A percentile compares a stretch with the other conserved stretches of the same genome.
phyloP scores from a whole-genome alignment of 177 flowering plant genomes.

The Telopea speciosissima region DNA sequence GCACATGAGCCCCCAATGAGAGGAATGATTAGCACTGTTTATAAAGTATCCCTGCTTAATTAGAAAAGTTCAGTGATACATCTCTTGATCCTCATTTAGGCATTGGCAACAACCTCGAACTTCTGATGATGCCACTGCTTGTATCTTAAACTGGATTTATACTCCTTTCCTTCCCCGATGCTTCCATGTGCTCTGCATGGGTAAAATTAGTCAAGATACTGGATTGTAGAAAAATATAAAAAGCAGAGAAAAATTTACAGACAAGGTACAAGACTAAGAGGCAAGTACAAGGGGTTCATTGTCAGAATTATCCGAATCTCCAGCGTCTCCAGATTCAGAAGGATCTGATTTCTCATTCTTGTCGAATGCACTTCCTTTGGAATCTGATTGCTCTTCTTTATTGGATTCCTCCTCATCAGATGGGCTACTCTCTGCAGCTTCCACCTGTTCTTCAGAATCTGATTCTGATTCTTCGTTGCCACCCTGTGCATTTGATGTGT shows the following conservation, averaged over 20 bases:
- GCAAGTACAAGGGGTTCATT: conserved; percentile 51
- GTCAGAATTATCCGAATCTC: conserved; percentile 31
- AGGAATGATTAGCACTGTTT: neutral
- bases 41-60: neutral
- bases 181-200: conserved; percentile 35
- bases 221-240: neutral
- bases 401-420: conserved; percentile 16
- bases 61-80: neutral
- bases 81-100: neutral
- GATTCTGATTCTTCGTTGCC: conserved; percentile 20
- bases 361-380: conserved; percentile 18
- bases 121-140: neutral
- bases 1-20: neutral
- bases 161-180: conserved; percentile 20
- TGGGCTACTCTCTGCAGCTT: conserved; percentile 17
- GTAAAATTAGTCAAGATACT: neutral
- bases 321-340: conserved; percentile 5
- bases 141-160: neutral
- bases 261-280: neutral
- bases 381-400: conserved; percentile 20
- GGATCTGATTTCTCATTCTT: conserved; percentile 17
- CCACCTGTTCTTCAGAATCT: conserved; percentile 9
- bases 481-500: conserved; percentile 10
- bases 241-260: neutral
- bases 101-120: neutral